Percentiles rank a stretch among this genome's conserved stretches.
Conservation (phyloP, 2,329 filamentous ascomycete species). For the Fusarium ambrosium region DNA sequence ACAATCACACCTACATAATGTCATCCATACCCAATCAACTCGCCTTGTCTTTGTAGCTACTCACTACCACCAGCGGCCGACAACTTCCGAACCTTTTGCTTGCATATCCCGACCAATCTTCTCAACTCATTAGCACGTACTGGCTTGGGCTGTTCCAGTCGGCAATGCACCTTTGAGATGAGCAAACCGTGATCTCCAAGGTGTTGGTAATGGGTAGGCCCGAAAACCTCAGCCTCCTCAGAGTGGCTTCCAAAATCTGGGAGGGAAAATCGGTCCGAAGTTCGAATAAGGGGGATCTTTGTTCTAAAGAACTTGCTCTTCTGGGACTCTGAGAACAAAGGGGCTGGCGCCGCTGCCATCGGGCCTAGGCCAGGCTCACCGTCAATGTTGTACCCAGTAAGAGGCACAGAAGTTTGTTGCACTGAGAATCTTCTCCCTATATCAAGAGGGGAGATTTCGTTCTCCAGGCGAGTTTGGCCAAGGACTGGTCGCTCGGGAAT, state of each 20-base stretch:
- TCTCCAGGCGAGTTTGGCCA: slow-evolving; percentile 10
- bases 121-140: slow-evolving; percentile 49
- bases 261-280: slow-evolving; percentile 15
- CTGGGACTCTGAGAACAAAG: no score
- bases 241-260: slow-evolving; percentile 5
- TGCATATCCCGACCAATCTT: slow-evolving; percentile 49
- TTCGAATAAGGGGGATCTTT: background rate
- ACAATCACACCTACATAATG: slow-evolving; percentile 18
- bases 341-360: no score
- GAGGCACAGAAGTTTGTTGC: no score
- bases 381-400: no score
- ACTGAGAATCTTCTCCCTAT: no score
- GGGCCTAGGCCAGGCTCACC: no score
- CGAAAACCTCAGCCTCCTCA: slow-evolving; percentile 3
- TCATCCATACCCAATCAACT: slow-evolving; percentile 10
- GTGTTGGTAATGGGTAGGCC: slow-evolving; percentile 23
- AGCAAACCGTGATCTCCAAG: slow-evolving; percentile 41
- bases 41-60: background rate
- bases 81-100: slow-evolving; percentile 41
- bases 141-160: slow-evolving; percentile 50
- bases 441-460: no score
- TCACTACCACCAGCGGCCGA: slow-evolving; percentile 38
- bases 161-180: slow-evolving; percentile 47
- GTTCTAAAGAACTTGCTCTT: background rate
- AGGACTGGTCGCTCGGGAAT: slow-evolving; percentile 17